Evolutionary conservation across 108 stramenopile genomes (phyloP).

Genomic region (Nitzschia sp.): DNA sequence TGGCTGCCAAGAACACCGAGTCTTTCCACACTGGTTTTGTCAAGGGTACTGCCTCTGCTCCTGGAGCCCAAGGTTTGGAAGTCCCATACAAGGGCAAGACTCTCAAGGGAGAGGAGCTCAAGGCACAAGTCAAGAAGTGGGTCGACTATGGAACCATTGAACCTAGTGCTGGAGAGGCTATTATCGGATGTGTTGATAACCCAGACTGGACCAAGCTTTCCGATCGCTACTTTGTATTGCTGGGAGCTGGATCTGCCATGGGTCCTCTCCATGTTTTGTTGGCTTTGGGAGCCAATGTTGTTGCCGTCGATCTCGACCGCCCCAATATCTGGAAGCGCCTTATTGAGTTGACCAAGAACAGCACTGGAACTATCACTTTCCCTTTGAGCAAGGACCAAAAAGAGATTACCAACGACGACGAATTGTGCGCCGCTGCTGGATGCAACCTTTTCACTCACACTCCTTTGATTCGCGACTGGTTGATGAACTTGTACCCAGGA

Average conservation of each 20-base stretch:
- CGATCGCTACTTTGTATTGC: conserved; percentile 91
- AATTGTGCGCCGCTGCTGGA: conserved; percentile 75
- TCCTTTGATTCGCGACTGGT: conserved; percentile 93
- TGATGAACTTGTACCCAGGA: conserved; percentile 78
- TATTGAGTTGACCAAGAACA: conserved; percentile 75
- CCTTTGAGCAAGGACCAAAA: conserved; percentile 77
- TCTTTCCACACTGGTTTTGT: conserved; percentile 86
- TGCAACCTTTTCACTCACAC: conserved; percentile 94
- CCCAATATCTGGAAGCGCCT: conserved; percentile 88
- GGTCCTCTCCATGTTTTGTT: conserved; percentile 93
- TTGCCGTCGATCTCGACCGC: conserved; percentile 94
- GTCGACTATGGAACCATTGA: conserved; percentile 94
- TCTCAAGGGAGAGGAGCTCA: conserved; percentile 78
- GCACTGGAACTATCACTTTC: conserved; percentile 91
- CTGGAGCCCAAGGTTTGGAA: conserved; percentile 49
- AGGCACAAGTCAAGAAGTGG: conserved; percentile 87
- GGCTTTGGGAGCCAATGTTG: conserved; percentile 92
- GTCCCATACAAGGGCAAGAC: conserved; percentile 91
- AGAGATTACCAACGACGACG: conserved; percentile 58
- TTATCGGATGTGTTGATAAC: conserved; percentile 79
- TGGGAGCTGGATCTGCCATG: conserved; percentile 98
- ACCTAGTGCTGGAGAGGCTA: conserved; percentile 90
- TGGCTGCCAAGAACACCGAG: conserved; percentile 66
- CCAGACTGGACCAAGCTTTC: conserved; percentile 84
- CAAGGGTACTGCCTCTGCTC: conserved; percentile 54